phyloP scores from a whole-genome alignment of 768 basidiomycete species.

The Kwoniella shandongensis region DNA sequence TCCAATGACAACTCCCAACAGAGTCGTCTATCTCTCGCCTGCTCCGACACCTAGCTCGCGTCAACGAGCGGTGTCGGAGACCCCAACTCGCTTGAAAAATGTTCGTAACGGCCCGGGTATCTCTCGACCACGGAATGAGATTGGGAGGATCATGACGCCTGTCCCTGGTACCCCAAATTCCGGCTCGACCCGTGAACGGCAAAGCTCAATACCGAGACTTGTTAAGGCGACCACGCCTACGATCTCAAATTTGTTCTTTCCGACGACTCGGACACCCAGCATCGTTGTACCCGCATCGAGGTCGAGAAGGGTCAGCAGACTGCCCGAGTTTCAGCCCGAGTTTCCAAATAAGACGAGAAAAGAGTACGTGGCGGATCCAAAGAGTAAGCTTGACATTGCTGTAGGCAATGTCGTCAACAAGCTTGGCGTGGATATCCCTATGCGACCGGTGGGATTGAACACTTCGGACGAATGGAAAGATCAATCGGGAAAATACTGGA shows the following conservation, averaged over 20 bases:
- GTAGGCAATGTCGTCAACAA: slow-evolving; percentile 90
- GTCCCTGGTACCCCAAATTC: slow-evolving; percentile 61
- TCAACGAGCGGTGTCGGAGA: slow-evolving; percentile 19
- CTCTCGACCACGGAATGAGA: too few relatives aligned
- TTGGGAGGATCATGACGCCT: slow-evolving; percentile 72
- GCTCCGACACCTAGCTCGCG: neutral
- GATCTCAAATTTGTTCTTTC: neutral
- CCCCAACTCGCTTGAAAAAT: slow-evolving; percentile 9
- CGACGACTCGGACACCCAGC: neutral
- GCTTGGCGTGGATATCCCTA: slow-evolving; percentile 60
- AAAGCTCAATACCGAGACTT: too few relatives aligned
- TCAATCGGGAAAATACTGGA: slow-evolving; percentile 94
- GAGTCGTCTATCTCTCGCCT: neutral
- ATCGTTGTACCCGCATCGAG: neutral
- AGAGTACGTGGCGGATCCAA: slow-evolving; percentile 81
- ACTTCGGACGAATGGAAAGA: slow-evolving; percentile 75
- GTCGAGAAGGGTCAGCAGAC: neutral
- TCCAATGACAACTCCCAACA: slow-evolving; percentile 52
- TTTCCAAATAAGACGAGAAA: slow-evolving; percentile 55
- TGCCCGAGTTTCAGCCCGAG: neutral
- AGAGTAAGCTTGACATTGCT: slow-evolving; percentile 86
- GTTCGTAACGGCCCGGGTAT: too few relatives aligned
- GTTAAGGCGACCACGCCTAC: too few relatives aligned
- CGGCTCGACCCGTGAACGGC: neutral
- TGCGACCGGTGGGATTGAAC: slow-evolving; percentile 41